Conservation (phyloP, 2,329 filamentous ascomycete species). For the Pseudophaeomoniella oleicola region DNA sequence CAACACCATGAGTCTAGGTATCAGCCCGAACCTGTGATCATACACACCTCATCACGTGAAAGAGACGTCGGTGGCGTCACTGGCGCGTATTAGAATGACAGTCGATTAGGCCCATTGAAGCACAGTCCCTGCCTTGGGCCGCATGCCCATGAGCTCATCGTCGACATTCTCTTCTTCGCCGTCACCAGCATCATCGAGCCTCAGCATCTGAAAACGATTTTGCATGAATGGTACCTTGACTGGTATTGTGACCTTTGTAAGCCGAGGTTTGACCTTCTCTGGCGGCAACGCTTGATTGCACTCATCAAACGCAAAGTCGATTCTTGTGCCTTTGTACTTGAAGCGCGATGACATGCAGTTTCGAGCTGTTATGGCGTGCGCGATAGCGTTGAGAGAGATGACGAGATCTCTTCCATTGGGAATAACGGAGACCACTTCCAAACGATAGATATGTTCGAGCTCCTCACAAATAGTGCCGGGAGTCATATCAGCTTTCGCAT, state of each 20-base stretch:
- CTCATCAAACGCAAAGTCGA: conserved; percentile 60
- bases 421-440: conserved; percentile 52
- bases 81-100: too few species aligned
- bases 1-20: too few species aligned
- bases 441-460: conserved; percentile 68
- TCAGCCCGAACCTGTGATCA: too few species aligned
- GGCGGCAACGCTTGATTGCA: conserved; percentile 46
- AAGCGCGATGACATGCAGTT: conserved; percentile 60
- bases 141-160: too few species aligned
- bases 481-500: conserved; percentile 43
- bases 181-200: too few species aligned
- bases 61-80: too few species aligned
- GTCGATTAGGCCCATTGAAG: too few species aligned
- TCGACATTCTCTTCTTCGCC: too few species aligned
- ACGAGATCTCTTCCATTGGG: conserved; percentile 46
- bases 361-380: conserved; percentile 59
- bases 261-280: conserved; percentile 15
- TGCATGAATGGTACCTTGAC: conserved; percentile 24
- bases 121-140: too few species aligned
- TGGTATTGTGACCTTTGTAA: conserved; percentile 14
- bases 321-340: conserved; percentile 54
- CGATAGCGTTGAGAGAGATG: conserved; percentile 63
- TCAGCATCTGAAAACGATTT: conserved; percentile 51
- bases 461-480: conserved; percentile 54
- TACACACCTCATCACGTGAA: too few species aligned